phyloP scores from a whole-genome alignment of 2,329 filamentous ascomycete genomes.

The Pseudogymnoascus sp. region DNA sequence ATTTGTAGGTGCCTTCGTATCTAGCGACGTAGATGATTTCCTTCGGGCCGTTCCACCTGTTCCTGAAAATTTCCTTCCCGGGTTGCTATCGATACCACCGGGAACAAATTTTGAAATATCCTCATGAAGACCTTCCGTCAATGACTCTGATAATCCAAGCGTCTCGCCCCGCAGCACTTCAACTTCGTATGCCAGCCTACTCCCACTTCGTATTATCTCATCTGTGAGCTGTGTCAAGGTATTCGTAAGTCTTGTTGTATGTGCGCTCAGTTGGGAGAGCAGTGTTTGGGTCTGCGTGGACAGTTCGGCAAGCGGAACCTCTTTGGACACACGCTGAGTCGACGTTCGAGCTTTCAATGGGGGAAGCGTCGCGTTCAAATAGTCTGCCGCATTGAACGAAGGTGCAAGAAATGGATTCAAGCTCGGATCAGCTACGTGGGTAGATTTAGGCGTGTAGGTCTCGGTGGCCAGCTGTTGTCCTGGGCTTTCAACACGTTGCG shows the following conservation, averaged over 20 bases:
- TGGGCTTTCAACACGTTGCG: conserved; percentile 9
- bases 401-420: conserved; percentile 68
- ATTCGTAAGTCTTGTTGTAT: conserved; percentile 74
- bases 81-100: conserved; percentile 29
- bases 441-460: conserved; percentile 33
- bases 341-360: conserved; percentile 42
- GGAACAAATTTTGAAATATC: conserved; percentile 70
- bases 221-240: conserved; percentile 86
- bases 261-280: conserved; percentile 80
- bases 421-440: conserved; percentile 63
- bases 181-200: conserved; percentile 85
- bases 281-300: conserved; percentile 75
- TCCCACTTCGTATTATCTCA: conserved; percentile 84
- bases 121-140: conserved; percentile 63
- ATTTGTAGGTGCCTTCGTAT: conserved; percentile 23
- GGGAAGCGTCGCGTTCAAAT: conserved; percentile 74
- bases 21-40: conserved; percentile 21
- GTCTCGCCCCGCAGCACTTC: conserved; percentile 88
- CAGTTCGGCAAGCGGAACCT: conserved; percentile 61
- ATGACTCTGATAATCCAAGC: conserved; percentile 66
- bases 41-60: conserved; percentile 24
- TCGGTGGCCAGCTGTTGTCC: conserved; percentile 13
- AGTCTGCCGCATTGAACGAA: conserved; percentile 75
- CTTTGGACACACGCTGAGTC: conserved; percentile 26
- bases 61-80: conserved; percentile 17